Percentiles rank a stretch among this genome's conserved stretches.
phyloP scores from a whole-genome alignment of 768 basidiomycete genomes.

The Fibroporia radiculosa region DNA sequence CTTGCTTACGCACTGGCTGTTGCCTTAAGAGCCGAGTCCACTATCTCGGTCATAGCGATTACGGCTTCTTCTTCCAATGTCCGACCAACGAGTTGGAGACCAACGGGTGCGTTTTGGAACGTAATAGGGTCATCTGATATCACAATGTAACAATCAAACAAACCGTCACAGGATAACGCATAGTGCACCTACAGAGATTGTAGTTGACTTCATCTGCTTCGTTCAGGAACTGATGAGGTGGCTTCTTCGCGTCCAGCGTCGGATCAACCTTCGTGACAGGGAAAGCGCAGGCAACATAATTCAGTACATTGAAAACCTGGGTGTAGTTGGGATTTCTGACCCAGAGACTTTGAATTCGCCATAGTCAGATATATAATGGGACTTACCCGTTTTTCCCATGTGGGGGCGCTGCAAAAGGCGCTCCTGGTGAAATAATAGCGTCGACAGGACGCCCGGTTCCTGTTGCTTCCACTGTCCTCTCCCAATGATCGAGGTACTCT shows the following conservation, averaged over 20 bases:
- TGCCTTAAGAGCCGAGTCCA: constrained; percentile 17
- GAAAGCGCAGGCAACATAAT: constrained; percentile 34
- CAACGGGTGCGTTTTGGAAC: constrained; percentile 26
- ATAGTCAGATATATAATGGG: neutral
- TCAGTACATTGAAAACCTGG: constrained; percentile 34
- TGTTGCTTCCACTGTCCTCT: constrained; percentile 30
- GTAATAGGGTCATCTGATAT: constrained; percentile 33
- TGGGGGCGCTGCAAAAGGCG: constrained; percentile 33
- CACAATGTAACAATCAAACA: neutral
- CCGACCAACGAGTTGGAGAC: constrained; percentile 27
- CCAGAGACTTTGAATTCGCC: neutral
- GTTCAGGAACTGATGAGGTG: constrained; percentile 30
- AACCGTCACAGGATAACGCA: neutral
- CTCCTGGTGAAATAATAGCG: constrained; percentile 36
- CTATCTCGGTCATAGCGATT: constrained; percentile 23
- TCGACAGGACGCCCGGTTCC: constrained; percentile 42
- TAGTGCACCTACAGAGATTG: constrained; percentile 30
- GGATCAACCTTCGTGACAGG: constrained; percentile 43
- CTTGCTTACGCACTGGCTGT: too few species aligned
- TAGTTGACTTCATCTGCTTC: constrained; percentile 32
- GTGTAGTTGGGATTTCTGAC: constrained; percentile 29
- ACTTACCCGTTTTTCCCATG: constrained; percentile 30
- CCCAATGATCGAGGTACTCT: constrained; percentile 38
- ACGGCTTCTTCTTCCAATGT: constrained; percentile 32
- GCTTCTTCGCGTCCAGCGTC: constrained; percentile 26